Evolutionary conservation across 1,284 basidiomycete species (phyloP), one percentile per base, ranked within the genome.

Genomic region (Pseudozyma flocculosa): DNA sequence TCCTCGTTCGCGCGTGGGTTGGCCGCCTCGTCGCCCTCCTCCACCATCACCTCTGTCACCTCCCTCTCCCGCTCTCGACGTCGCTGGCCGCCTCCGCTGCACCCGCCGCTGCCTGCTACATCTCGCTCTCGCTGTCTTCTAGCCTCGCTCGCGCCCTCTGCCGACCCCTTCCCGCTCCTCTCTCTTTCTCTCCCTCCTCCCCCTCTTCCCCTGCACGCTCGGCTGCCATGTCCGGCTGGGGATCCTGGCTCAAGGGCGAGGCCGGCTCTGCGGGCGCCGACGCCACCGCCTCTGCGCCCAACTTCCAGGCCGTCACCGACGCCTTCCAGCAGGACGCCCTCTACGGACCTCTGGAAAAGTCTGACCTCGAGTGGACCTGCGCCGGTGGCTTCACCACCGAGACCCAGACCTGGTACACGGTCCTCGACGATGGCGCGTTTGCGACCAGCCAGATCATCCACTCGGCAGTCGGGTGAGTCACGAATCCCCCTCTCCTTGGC

Each of bases 381-480:
- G 82, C 86, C 3, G 79, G 81, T 21, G 91, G 92, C 0, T 95
- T 97, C 78, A 84, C 86, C 40, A 89, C 92, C 2, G 95, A 98
- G 80, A 97, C 94, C 0, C 91, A 96, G 78, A 84, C 80, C 0
- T 98, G 88, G 82, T 99, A 99, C 80, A 83, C 87, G 34, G 83
- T 89, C 64, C 82, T 90, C 14, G 84, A 87, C 37, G 90, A 95
- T 82, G 93, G 93, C 4, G 85, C 84, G 22, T 84, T 86, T 50
- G 66, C 95, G 61, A 89, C 90, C 84, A 87, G 85, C 72, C 94
- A 98, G 81, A 85, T 98, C 59, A 97, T 99, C 74, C 92, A 96
- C 82, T 94, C 92, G 2, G 84, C 89, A 42, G 85, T 94, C 49
- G 95, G 95, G 92, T 94, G 73, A 80, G 26, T 29, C 7, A 90